Conservation (phyloP, 305 asterid species). For the Euphrasia arctica region DNA sequence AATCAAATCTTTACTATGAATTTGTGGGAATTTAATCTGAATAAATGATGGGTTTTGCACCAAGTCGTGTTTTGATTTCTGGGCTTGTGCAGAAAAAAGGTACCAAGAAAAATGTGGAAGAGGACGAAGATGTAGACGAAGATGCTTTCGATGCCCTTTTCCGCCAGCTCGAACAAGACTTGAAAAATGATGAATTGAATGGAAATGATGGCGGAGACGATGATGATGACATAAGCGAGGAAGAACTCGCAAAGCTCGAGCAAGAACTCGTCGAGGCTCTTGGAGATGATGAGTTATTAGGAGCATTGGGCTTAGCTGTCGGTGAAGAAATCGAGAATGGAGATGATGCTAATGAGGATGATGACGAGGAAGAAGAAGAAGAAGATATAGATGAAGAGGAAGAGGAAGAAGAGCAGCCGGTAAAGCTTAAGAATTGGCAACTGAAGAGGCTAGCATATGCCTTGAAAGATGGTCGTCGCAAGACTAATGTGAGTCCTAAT, state of each 20-base stretch:
- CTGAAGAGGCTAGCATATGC: slow-evolving; percentile 78
- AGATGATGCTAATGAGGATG: slow-evolving; percentile 32
- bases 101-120: slow-evolving; percentile 31
- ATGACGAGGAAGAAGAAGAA: slow-evolving; percentile 26
- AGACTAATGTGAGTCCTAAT: slow-evolving; percentile 64
- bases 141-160: slow-evolving; percentile 95
- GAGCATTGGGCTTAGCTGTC: slow-evolving; percentile 39
- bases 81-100: slow-evolving; percentile 36
- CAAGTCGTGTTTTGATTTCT: background rate
- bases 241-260: slow-evolving; percentile 74
- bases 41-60: background rate
- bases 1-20: background rate
- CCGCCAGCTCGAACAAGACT: slow-evolving; percentile 73
- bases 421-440: slow-evolving; percentile 84
- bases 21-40: too few species aligned
- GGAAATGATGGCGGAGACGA: slow-evolving; percentile 44
- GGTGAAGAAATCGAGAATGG: slow-evolving; percentile 30
- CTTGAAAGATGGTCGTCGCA: slow-evolving; percentile 80
- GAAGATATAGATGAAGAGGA: slow-evolving; percentile 37
- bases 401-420: slow-evolving; percentile 50
- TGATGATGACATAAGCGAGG: slow-evolving; percentile 68
- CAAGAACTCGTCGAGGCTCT: slow-evolving; percentile 80
- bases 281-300: slow-evolving; percentile 70
- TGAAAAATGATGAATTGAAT: slow-evolving; percentile 58
- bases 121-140: slow-evolving; percentile 57